phyloP scores from a whole-genome alignment of 495 filamentous ascomycete species.

The Neurospora discreta region DNA sequence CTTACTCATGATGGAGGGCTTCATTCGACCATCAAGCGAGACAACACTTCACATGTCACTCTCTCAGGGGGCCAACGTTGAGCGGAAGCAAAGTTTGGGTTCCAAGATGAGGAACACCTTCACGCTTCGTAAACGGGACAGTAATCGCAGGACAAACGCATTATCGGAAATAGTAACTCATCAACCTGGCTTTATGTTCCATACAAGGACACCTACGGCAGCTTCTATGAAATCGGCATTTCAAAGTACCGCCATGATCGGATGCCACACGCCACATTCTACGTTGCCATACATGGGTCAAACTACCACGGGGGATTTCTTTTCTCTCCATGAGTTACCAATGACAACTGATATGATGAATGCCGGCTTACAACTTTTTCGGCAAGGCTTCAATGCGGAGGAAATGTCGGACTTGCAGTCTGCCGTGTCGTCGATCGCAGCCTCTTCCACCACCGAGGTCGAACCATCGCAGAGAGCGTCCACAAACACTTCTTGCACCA shows the following conservation, averaged over 20 bases:
- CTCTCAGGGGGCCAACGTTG: slow-evolving; percentile 6
- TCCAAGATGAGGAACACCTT: slow-evolving; percentile 22
- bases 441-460: slow-evolving; percentile 11
- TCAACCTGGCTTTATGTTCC: not conserved
- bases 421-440: slow-evolving; percentile 13
- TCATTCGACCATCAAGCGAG: slow-evolving; percentile 11
- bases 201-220: slow-evolving; percentile 12
- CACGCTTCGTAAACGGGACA: slow-evolving; percentile 14
- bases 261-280: slow-evolving; percentile 1
- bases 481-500: slow-evolving; percentile 20
- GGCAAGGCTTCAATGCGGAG: slow-evolving; percentile 9
- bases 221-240: slow-evolving; percentile 5
- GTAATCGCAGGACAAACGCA: slow-evolving; percentile 7
- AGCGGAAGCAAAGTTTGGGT: slow-evolving; percentile 22
- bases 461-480: slow-evolving; percentile 10
- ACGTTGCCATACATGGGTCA: slow-evolving; percentile 6
- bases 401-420: slow-evolving; percentile 13
- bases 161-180: not conserved
- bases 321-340: slow-evolving; percentile 7
- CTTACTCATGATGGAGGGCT: slow-evolving; percentile 21
- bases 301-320: not conserved
- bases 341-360: not conserved
- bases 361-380: slow-evolving; percentile 16
- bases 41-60: slow-evolving; percentile 8
- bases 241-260: slow-evolving; percentile 6